phyloP scores from a whole-genome alignment of 306 rosid species.

The Lathyrus oleraceus region DNA sequence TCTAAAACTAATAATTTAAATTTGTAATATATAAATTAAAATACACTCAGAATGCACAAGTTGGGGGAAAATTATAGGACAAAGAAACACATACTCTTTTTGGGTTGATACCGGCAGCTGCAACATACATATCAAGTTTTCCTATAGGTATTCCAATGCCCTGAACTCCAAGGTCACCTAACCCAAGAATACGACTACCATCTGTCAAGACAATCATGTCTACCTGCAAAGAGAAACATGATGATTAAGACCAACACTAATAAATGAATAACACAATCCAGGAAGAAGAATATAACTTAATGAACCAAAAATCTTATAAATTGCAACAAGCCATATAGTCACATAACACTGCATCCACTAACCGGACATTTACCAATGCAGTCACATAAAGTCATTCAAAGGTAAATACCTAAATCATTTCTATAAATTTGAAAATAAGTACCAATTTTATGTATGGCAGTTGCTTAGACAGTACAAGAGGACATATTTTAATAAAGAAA shows the following conservation, averaged over 20 bases:
- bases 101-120: constrained; percentile 98
- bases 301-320: constrained; percentile 5
- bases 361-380: constrained; percentile 13
- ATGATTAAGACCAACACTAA: constrained; percentile 27
- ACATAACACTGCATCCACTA: background rate
- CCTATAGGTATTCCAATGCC: constrained; percentile 98
- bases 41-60: constrained; percentile 15
- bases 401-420: background rate
- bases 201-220: constrained; percentile 99
- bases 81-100: constrained; percentile 63
- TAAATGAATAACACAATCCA: constrained; percentile 7
- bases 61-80: background rate
- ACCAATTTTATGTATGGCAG: background rate
- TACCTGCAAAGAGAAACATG: constrained; percentile 64
- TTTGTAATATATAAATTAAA: background rate
- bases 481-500: background rate
- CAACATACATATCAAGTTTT: constrained; percentile 97
- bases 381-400: background rate
- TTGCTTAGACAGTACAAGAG: constrained; percentile 3
- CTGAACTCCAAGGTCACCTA: constrained; percentile 99
- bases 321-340: background rate
- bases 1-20: constrained; percentile 9
- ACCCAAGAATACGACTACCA: constrained; percentile 99
- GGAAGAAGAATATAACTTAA: constrained; percentile 14
- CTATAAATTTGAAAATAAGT: background rate